A percentile compares a stretch with the other conserved stretches of the same genome.
phyloP scores from a whole-genome alignment of 2,329 filamentous ascomycete species.

The Fusarium sp. region DNA sequence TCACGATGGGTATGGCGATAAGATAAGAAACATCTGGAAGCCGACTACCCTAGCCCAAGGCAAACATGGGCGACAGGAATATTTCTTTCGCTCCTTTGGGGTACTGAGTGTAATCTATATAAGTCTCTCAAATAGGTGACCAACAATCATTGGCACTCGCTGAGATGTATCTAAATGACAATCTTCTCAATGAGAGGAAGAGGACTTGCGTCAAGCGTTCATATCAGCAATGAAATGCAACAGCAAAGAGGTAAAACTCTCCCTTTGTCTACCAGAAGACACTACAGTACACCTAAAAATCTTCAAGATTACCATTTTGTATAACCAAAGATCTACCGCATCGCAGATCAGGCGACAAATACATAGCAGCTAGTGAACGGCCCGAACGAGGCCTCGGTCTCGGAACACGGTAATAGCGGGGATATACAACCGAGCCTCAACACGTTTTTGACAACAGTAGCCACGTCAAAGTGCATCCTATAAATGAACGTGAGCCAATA shows the following conservation, averaged over 20 bases:
- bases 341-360: background rate
- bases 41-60: background rate
- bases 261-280: rapidly evolving
- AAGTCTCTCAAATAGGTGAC: background rate
- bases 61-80: too few relatives aligned
- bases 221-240: too few relatives aligned
- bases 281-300: background rate
- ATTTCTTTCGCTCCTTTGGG: background rate
- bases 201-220: too few relatives aligned
- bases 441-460: background rate
- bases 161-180: too few relatives aligned
- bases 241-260: too few relatives aligned
- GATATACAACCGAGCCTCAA: background rate
- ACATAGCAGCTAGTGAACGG: background rate
- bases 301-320: background rate
- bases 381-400: background rate
- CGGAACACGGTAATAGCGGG: background rate
- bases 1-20: background rate
- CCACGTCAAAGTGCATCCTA: background rate
- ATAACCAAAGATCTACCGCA: background rate
- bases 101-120: background rate
- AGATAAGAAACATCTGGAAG: background rate
- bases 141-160: too few relatives aligned
- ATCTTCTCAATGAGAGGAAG: too few relatives aligned
- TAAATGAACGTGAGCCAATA: background rate